Evolutionary conservation across 2,329 filamentous ascomycete species (phyloP).

Genomic region (Aspergillus piperis): DNA sequence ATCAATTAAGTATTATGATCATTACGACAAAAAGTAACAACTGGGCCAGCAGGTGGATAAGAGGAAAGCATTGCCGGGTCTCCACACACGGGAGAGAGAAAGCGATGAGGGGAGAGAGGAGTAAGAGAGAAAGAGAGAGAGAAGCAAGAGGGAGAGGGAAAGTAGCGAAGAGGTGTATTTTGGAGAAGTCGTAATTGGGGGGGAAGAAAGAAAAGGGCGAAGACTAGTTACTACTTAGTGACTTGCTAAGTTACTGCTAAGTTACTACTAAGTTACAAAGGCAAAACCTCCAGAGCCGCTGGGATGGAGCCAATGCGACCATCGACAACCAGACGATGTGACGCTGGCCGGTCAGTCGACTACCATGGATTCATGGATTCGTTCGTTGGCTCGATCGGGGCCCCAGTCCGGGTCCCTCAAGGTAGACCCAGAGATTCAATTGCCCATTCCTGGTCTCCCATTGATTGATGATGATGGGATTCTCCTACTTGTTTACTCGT

Average conservation of each 20-base stretch:
- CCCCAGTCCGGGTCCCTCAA: not conserved
- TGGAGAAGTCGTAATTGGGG: not conserved
- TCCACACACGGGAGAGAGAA: conserved; percentile 16
- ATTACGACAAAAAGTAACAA: conserved; percentile 16
- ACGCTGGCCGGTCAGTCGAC: conserved; percentile 29
- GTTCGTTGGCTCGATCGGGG: not conserved
- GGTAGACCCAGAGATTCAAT: not conserved
- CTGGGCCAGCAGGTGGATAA: conserved; percentile 30
- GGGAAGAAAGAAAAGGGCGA: conserved; percentile 1
- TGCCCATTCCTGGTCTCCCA: no score
- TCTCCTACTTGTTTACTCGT: not conserved
- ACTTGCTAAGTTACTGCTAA: no score
- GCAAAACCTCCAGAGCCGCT: conserved; percentile 11
- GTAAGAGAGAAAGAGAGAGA: conserved; percentile 10
- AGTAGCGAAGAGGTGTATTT: not conserved
- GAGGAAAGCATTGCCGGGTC: conserved; percentile 16
- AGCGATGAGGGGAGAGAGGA: conserved; percentile 4
- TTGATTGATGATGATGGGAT: not conserved
- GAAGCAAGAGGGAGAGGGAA: conserved; percentile 8
- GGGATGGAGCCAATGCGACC: conserved; percentile 34
- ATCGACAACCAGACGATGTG: conserved; percentile 37
- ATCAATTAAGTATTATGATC: conserved; percentile 18
- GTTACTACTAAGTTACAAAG: not conserved
- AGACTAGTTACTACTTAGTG: no score
- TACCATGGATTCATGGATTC: conserved; percentile 11